Evolutionary conservation across 495 filamentous ascomycete genomes (phyloP), one percentile per base, ranked within the genome.

Genomic region (Aspergillus homomorphus): DNA sequence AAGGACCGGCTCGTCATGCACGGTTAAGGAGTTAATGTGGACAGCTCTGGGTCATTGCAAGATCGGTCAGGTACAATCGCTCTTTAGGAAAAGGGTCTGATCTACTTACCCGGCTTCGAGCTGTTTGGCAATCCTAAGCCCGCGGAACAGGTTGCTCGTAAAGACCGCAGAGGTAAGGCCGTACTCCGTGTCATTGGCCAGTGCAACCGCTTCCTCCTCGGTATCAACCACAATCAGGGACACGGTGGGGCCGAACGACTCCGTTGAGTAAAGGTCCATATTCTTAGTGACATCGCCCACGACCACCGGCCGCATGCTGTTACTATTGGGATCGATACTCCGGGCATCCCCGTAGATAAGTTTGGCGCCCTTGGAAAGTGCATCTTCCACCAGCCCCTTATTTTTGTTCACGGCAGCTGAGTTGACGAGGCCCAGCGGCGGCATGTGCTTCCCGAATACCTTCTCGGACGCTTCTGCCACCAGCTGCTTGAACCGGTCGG

Each of bases 231-330:
- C 67, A 2, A 78, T 69, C 14, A 82, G 62, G n/a, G 78, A 80
- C 4, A 92, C 89, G 0, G 84, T 86, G 4, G 92, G 90, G 0
- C 91, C 92, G 66, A 96, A 97, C 9, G 82, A 87, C 75, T 96
- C 92, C 19, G 82, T 85, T 65, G 82, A 74, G 68, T 89, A 96
- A 23, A 97, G 64, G 57, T 93, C 89, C 91, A 96, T 96, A 0
- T 87, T 85, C 54, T 85, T 81, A 10, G 76, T 90, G n/a, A 92
- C 85, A 30, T 79, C 79, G 33, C 77, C 78, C 6, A 96, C 68
- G 18, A 96, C 79, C 42, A 92, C 69, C 1, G 92, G 91, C 0
- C 84, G 82, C 82, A 96, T 85, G 48, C 77, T 75, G 24, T 84
- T 83, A 22, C 68, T 65, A 21, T 69, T 55, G 1, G 66, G 54